phyloP scores from a whole-genome alignment of 1,139 yeast species.

The Hyphopichia wangnamkhiaoensis region DNA sequence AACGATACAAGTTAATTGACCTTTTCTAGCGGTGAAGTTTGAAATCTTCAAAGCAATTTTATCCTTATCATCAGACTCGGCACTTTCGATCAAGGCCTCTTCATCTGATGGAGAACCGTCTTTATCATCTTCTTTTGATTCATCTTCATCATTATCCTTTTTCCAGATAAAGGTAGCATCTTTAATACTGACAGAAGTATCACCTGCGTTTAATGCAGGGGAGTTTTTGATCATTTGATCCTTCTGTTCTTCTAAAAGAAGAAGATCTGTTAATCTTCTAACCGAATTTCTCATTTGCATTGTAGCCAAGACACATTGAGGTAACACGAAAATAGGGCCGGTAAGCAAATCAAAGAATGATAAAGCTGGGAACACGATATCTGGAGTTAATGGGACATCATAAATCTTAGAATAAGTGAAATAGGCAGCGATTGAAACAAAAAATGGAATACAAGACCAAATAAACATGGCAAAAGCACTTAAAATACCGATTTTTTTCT shows the following conservation, averaged over 20 bases:
- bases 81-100: conserved; percentile 22
- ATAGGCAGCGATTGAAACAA: conserved; percentile 69
- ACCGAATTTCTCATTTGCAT: conserved; percentile 25
- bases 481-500: conserved; percentile 54
- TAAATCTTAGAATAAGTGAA: conserved; percentile 65
- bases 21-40: conserved; percentile 23
- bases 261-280: conserved; percentile 22
- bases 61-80: conserved; percentile 5
- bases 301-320: conserved; percentile 18
- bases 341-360: conserved; percentile 70
- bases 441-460: conserved; percentile 72
- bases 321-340: conserved; percentile 24
- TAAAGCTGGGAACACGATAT: conserved; percentile 79
- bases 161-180: conserved; percentile 27
- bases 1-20: conserved; percentile 28
- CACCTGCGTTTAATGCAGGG: conserved; percentile 6
- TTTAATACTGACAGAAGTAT: conserved; percentile 16
- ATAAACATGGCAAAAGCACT: conserved; percentile 62
- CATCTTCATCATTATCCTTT: conserved; percentile 14
- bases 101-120: conserved; percentile 33
- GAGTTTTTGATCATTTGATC: conserved; percentile 7
- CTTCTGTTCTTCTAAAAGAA: conserved; percentile 22
- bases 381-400: conserved; percentile 65
- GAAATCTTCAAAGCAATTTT: conserved; percentile 20
- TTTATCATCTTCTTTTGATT: conserved; percentile 16